phyloP scores from a whole-genome alignment of 2,329 filamentous ascomycete species.

The Dothistroma pini region DNA sequence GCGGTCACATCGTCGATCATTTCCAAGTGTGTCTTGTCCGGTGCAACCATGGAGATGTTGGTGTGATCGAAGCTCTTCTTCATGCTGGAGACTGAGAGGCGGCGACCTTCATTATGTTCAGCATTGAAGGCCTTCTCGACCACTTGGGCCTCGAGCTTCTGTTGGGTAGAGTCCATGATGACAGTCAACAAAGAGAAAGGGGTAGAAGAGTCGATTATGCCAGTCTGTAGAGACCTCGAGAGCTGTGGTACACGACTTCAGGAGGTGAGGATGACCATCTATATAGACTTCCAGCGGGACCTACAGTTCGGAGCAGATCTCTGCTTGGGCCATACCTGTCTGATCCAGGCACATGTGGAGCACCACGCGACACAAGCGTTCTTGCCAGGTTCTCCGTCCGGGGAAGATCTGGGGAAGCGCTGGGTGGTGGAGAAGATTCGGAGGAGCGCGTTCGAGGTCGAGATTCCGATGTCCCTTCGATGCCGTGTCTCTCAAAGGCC shows the following conservation, averaged over 20 bases:
- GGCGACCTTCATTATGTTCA: constrained; percentile 14
- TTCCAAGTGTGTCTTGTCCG: constrained; percentile 22
- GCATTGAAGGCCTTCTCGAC: constrained; percentile 10
- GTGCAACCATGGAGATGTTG: constrained; percentile 13
- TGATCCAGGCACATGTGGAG: not conserved
- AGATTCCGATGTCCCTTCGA: not conserved
- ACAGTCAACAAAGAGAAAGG: not conserved
- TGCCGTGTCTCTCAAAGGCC: too few species aligned
- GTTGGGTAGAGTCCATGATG: constrained; percentile 6
- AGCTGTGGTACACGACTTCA: not conserved
- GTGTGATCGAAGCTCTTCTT: constrained; percentile 21
- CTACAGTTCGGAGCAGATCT: not conserved
- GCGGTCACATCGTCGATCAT: constrained; percentile 12
- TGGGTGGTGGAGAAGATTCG: not conserved
- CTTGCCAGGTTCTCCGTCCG: not conserved
- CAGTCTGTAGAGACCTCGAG: not conserved
- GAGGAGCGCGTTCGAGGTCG: not conserved
- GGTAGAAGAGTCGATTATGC: not conserved
- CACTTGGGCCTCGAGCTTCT: constrained; percentile 10
- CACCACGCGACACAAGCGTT: not conserved
- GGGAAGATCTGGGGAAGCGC: not conserved
- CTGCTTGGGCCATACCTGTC: not conserved
- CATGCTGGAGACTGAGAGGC: constrained; percentile 9
- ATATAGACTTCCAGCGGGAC: not conserved
- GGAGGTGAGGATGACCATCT: not conserved